These are phyloP conservation scores for Brettanomyces custersianus DNA, from an alignment of 805 yeast genomes.

Conservation along the genomic window DNA sequence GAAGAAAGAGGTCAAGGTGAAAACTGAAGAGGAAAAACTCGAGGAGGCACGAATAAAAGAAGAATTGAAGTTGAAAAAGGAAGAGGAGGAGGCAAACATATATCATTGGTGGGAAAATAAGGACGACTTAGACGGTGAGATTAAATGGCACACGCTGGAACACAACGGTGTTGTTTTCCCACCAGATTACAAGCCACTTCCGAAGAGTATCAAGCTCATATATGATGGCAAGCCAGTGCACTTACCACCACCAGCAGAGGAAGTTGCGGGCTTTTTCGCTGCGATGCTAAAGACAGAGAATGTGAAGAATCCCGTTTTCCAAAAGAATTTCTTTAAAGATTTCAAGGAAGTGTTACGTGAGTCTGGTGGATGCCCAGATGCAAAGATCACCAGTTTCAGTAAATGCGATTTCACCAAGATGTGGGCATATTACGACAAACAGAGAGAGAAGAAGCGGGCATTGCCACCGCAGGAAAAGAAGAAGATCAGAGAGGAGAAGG, in stretches of 20 bases:
- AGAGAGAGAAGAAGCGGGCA: conserved; percentile 64
- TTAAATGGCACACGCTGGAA: conserved; percentile 79
- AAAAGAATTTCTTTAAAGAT: conserved; percentile 78
- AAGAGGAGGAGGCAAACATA: conserved; percentile 44
- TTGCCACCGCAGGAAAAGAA: conserved; percentile 71
- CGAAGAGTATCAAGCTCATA: conserved; percentile 61
- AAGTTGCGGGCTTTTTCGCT: conserved; percentile 91
- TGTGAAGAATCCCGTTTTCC: conserved; percentile 79
- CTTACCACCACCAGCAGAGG: conserved; percentile 80
- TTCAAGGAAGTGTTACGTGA: conserved; percentile 62
- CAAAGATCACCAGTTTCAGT: conserved; percentile 45
- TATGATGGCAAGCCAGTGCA: conserved; percentile 72
- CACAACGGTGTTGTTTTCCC: conserved; percentile 93
- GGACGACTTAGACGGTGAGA: conserved; percentile 61
- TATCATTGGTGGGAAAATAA: conserved; percentile 80
- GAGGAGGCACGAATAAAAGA: conserved; percentile 9
- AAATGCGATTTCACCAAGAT: conserved; percentile 76
- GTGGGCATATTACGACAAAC: conserved; percentile 57
- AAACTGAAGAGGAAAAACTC: conserved; percentile 6
- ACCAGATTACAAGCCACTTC: conserved; percentile 83
- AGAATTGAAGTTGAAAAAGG: conserved; percentile 14
- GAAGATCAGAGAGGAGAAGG: conserved; percentile 60
- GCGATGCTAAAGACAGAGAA: conserved; percentile 86
- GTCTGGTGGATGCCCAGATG: conserved; percentile 49
- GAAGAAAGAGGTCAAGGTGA: conserved; percentile 5